These are phyloP conservation scores for Alternaria viburni DNA, from an alignment of 2,329 filamentous ascomycete species.

Conservation along the genomic window DNA sequence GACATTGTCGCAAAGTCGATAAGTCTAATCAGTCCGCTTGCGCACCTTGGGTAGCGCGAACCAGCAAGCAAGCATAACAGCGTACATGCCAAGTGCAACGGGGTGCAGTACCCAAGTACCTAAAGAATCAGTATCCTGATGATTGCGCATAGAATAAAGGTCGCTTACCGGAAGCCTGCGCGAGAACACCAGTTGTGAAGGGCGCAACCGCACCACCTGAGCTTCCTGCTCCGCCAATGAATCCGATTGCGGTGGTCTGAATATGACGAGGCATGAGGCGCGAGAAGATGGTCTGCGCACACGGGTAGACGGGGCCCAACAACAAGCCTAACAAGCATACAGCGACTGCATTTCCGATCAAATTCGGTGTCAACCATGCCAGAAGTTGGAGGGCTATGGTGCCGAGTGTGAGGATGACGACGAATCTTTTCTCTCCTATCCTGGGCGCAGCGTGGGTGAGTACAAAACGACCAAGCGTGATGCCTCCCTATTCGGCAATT, in stretches of 20 bases:
- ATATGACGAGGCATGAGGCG: conserved; percentile 64
- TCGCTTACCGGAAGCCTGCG: conserved; percentile 54
- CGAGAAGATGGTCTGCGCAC: conserved; percentile 69
- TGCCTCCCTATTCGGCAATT: conserved; percentile 64
- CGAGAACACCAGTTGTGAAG: conserved; percentile 69
- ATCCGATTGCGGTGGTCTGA: conserved; percentile 68
- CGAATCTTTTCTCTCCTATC: conserved; percentile 73
- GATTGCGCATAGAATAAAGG: background rate
- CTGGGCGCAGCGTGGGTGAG: conserved; percentile 70
- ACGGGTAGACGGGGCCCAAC: conserved; percentile 81
- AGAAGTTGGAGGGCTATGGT: conserved; percentile 74
- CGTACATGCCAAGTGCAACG: conserved; percentile 70
- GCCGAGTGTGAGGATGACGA: conserved; percentile 67
- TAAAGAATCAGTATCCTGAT: conserved; percentile 23
- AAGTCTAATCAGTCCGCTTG: conserved; percentile 65
- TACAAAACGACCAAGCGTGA: conserved; percentile 76
- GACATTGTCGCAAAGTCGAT: background rate
- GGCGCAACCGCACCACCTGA: conserved; percentile 72
- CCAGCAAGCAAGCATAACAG: conserved; percentile 71
- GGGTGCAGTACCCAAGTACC: conserved; percentile 71
- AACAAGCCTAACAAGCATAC: conserved; percentile 71
- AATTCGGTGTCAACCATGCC: conserved; percentile 78
- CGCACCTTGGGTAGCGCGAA: conserved; percentile 61
- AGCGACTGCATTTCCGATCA: conserved; percentile 61
- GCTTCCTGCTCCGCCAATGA: conserved; percentile 73